Base-by-base conservation (phyloP, 306 rosid species). In the Vachellia pachyceras region DNA sequence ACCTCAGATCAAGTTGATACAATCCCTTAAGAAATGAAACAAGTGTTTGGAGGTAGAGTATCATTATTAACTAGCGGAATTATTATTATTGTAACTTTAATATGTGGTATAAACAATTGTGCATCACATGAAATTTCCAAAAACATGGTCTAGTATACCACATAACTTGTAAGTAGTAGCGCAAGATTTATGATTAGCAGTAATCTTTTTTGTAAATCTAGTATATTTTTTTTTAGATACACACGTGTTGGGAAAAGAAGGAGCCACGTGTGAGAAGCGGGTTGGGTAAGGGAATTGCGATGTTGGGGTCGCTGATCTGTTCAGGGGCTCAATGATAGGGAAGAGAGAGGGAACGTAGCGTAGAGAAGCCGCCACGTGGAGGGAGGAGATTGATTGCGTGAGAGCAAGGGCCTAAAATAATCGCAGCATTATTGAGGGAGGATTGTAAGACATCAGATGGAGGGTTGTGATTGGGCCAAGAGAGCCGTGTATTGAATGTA, bases 401-500 rank as follows among this genome's bases (percentile, higher is more conserved):
- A 58, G 55, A 9, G 18, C 0, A 0, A 8, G 35, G n/a, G 54
- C 63, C 79, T 8, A 11, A 40, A 23, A 44, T 41, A 39, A 25
- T 25, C 69, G 68, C 49, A 18, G 0, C 46, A 52, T 47, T 77
- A 71, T 82, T 81, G 41, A 42, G 37, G n/a, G 29, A 44, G 1
- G 7, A 75, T 7, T 9, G 25, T 49, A 4, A 15, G 2, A 9
- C 2, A 7, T 67, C 54, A 18, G 72, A 83, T 72, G 86, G 86
- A 65, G 36, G 1, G 18, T 1, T 66, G 13, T 55, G 75, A 73
- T 63, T 77, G 85, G 80, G 0, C 18, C 15, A 14, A 5, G 15
- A n/a, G 23, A 15, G 52, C 41, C 85, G 88, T 81, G 83, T 12
- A 45, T 23, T 44, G 55, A 73, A 85, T 80, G 86, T 80, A 55